Base-by-base conservation (phyloP, 257 asterid genomes). In the Nicotiana otophora region DNA sequence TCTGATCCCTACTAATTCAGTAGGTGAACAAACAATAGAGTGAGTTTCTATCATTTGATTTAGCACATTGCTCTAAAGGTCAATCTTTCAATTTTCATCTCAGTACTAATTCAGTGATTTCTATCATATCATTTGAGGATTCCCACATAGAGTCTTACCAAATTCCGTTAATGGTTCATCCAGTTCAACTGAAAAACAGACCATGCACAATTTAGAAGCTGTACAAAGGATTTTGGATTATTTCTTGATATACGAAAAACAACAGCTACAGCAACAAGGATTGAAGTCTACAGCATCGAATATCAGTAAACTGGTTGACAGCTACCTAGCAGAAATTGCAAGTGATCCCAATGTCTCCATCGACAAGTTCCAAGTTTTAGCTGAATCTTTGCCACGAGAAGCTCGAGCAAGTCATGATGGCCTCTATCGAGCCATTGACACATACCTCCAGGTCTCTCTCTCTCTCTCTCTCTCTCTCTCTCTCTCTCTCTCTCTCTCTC, bases 381-480 rank as follows among this genome's bases (percentile, higher is more conserved):
- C 97, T 78, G 93, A 92, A 83, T 87, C 90, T 55, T 82, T 94
- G 86, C 96, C 95, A 15, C 93, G 85, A 83, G 88, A 89, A 88
- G 90, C 91, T 28, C 87, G 97, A 58, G 82, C 90, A 1, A 90
- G 93, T 76, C 90, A 92, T 62, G 98, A 94, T 68, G 98, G 98
- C 68, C 90, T 94, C 68, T 92, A 92, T 74, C 90, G 98, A 90
- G 97, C 98, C 67, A 91, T 90, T 64, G 98, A 92, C 82, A 90
- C 90, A 65, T 94, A 86, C 89, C 95, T 94, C 88, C 90, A 92
- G 97, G 96, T 94, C 11, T 42, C 11, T 39, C 48, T 7, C 51
- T 82, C 82, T 77, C 61, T 34, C 26, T 46, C 34, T 42, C 9
- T 42, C 9, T 48, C 84, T 31, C 46, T 51, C 17, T 65, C 62